These are phyloP conservation scores for Xylaria nigripes DNA, from an alignment of 495 filamentous ascomycete genomes.

Conservation along the genomic window DNA sequence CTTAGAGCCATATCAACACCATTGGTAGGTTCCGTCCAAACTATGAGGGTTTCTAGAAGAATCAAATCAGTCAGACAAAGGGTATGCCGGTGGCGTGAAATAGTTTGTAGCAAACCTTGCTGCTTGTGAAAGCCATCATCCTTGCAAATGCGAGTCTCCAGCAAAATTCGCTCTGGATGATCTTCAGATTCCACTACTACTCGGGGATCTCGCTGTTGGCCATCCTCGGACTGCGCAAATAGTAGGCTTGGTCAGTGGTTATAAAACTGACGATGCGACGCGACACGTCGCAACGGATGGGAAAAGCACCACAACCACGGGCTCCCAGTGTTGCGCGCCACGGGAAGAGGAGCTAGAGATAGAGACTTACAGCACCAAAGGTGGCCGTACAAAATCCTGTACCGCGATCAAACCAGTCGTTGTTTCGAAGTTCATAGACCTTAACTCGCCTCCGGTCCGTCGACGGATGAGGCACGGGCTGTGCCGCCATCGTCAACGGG, in stretches of 20 bases:
- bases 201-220: constrained; percentile 59
- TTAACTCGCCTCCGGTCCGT: constrained; percentile 95
- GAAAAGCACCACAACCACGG: not conserved
- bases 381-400: constrained; percentile 89
- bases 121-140: constrained; percentile 98
- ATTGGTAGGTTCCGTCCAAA: constrained; percentile 82
- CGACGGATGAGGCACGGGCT: constrained; percentile 70
- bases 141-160: constrained; percentile 85
- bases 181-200: constrained; percentile 94
- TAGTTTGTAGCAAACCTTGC: constrained; percentile 59
- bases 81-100: not conserved
- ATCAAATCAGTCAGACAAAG: constrained; percentile 19
- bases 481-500: constrained; percentile 66
- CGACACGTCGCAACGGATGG: not conserved
- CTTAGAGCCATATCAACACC: constrained; percentile 95
- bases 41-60: constrained; percentile 79
- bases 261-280: constrained; percentile 7
- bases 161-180: constrained; percentile 66
- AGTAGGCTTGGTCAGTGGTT: constrained; percentile 12
- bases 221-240: constrained; percentile 32
- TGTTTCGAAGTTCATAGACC: constrained; percentile 95
- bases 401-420: constrained; percentile 97
- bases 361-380: constrained; percentile 62
- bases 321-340: not conserved
- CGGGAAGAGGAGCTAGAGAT: constrained; percentile 2